These are phyloP conservation scores for Microsporum canis DNA, from an alignment of 2,329 filamentous ascomycete genomes.

Conservation along the genomic window DNA sequence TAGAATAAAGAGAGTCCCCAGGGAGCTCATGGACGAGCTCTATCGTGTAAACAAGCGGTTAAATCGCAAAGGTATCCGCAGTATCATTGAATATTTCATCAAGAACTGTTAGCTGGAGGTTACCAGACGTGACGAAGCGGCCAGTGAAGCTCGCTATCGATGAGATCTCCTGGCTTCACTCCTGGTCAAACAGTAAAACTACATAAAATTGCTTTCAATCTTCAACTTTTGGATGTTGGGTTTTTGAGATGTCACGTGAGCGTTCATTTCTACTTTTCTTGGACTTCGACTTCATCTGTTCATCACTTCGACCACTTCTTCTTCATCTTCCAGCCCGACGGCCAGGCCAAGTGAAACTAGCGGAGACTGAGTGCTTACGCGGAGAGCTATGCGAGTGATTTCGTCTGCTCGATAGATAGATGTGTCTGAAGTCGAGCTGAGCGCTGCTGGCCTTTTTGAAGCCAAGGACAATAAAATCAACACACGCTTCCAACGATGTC, in stretches of 20 bases:
- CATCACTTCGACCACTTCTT: not conserved
- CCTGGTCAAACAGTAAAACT: not conserved
- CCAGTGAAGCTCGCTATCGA: not conserved
- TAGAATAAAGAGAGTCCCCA: not conserved
- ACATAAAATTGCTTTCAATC: not conserved
- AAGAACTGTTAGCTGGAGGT: not conserved
- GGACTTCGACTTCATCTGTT: not conserved
- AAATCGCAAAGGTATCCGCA: not conserved
- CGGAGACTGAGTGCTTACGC: not conserved
- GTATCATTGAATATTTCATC: not conserved
- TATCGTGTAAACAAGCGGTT: not conserved
- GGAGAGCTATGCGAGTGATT: slow-evolving; percentile 3
- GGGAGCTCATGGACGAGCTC: not conserved
- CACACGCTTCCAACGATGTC: slow-evolving; percentile 40
- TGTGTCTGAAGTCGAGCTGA: not conserved
- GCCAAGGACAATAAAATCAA: not conserved
- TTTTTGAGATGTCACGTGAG: not conserved
- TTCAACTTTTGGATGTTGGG: not conserved
- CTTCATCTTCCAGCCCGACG: not conserved
- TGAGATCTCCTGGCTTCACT: not conserved
- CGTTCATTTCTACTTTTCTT: not conserved
- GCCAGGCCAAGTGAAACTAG: not conserved
- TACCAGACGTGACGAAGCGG: not conserved
- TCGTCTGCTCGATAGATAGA: not conserved
- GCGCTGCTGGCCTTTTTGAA: not conserved